A percentile compares a stretch with the other conserved stretches of the same genome.
Conservation (phyloP, 352 stramenopile species). For the Phytophthora palmivora region DNA sequence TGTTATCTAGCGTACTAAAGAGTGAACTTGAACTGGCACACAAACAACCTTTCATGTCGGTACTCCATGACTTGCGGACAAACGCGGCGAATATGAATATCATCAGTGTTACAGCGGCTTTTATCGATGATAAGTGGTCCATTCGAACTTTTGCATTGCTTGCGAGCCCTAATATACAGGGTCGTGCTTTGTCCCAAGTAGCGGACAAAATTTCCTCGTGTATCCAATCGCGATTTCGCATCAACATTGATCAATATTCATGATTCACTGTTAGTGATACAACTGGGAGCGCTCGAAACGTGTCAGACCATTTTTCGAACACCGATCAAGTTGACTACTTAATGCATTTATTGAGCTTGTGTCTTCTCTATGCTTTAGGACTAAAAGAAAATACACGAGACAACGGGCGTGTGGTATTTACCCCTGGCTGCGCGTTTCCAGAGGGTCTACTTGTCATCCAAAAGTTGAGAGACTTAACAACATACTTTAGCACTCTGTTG, state of each 20-base stretch:
- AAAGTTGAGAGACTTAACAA: constrained; percentile 5
- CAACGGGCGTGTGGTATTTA: neutral
- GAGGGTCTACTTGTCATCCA: constrained; percentile 4
- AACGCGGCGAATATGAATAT: neutral
- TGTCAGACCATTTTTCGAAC: constrained; percentile 4
- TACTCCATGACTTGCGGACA: neutral
- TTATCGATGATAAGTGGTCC: neutral
- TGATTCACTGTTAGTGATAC: constrained; percentile 3
- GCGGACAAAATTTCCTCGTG: neutral
- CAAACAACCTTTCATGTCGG: neutral
- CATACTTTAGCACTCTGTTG: constrained; percentile 1
- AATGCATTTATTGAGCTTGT: constrained; percentile 15
- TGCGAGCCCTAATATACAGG: neutral
- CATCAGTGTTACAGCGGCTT: neutral
- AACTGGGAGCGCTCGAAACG: constrained; percentile 2
- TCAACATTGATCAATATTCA: neutral
- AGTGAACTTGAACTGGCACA: neutral
- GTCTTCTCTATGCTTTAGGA: constrained; percentile 7
- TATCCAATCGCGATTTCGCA: neutral
- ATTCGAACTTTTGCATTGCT: neutral
- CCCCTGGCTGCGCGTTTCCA: neutral
- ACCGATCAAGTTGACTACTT: constrained; percentile 18
- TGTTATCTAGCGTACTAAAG: neutral
- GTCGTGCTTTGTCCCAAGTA: neutral
- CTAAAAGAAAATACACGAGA: constrained; percentile 13